A percentile compares a stretch with the other conserved stretches of the same genome.
phyloP scores from a whole-genome alignment of 2,329 filamentous ascomycete species.

The Talaromyces sp. region DNA sequence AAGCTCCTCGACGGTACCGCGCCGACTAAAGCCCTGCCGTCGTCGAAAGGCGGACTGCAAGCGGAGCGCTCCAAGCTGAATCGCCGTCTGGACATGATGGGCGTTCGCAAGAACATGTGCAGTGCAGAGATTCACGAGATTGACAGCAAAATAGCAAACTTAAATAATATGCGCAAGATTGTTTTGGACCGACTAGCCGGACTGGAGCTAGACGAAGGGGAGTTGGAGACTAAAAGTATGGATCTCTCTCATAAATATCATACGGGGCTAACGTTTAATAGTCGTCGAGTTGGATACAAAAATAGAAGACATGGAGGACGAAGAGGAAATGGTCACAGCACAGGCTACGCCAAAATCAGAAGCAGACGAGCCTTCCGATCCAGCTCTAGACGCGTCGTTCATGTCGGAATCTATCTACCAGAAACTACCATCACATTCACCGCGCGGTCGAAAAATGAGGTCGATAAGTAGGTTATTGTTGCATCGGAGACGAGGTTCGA shows the following conservation, averaged over 20 bases:
- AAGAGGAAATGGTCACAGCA: conserved; percentile 42
- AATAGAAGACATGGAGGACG: conserved; percentile 54
- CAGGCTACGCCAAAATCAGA: conserved; percentile 35
- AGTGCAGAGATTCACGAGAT: conserved; percentile 94
- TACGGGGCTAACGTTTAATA: conserved; percentile 13
- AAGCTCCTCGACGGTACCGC: conserved; percentile 64
- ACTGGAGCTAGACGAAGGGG: conserved; percentile 83
- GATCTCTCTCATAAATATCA: conserved; percentile 15
- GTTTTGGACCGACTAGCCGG: conserved; percentile 80
- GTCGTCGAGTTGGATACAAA: conserved; percentile 58
- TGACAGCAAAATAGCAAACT: conserved; percentile 91
- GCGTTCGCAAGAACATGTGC: conserved; percentile 94
- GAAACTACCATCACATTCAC: conserved; percentile 71
- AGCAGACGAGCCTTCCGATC: conserved; percentile 42
- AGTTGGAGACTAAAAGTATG: conserved; percentile 84
- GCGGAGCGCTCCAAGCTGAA: conserved; percentile 75
- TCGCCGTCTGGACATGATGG: conserved; percentile 85
- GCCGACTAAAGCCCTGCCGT: conserved; percentile 53
- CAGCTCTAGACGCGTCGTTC: conserved; percentile 59
- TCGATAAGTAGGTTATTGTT: conserved; percentile 32
- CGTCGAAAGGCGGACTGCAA: conserved; percentile 68
- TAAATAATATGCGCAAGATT: conserved; percentile 88
- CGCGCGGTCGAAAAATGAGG: conserved; percentile 49
- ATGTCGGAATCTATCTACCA: conserved; percentile 99
- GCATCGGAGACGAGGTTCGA: background rate